Percentiles rank a stretch among this genome's conserved stretches.
Conservation (phyloP, 2,329 filamentous ascomycete species). For the Stemphylium lycopersici region DNA sequence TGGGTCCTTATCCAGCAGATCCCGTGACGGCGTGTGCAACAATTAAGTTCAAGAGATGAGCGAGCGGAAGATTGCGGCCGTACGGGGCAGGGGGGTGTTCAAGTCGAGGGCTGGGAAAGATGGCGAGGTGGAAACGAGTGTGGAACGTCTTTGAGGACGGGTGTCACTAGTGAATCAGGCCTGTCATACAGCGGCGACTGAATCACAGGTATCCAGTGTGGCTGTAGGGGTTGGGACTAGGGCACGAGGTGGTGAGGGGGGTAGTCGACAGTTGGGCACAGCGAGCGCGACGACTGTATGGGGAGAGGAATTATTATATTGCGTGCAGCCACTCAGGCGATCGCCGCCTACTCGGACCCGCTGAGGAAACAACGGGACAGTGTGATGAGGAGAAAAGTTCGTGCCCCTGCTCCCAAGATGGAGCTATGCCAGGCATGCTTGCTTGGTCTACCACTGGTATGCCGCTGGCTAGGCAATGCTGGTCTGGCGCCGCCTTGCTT, state of each 20-base stretch:
- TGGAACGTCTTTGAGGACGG: constrained; percentile 35
- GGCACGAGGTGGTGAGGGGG: constrained; percentile 13
- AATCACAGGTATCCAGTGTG: constrained; percentile 33
- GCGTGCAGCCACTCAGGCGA: constrained; percentile 26
- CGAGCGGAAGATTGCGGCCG: constrained; percentile 22
- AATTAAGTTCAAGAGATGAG: constrained; percentile 8
- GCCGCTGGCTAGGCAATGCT: background rate
- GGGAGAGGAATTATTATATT: constrained; percentile 38
- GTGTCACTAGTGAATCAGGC: constrained; percentile 40
- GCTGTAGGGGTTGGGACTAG: constrained; percentile 21
- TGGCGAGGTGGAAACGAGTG: constrained; percentile 41
- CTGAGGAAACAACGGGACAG: constrained; percentile 36
- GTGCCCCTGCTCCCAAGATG: constrained; percentile 25
- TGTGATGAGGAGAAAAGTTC: constrained; percentile 21
- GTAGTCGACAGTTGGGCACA: constrained; percentile 7
- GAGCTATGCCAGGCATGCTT: constrained; percentile 28
- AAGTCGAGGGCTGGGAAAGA: constrained; percentile 21
- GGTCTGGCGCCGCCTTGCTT: constrained; percentile 27
- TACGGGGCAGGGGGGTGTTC: constrained; percentile 28
- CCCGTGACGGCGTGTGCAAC: constrained; percentile 16
- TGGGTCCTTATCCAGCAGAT: constrained; percentile 15
- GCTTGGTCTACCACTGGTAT: constrained; percentile 27
- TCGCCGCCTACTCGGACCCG: constrained; percentile 25
- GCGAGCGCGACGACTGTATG: constrained; percentile 20
- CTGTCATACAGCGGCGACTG: constrained; percentile 14